These are phyloP conservation scores for Arctostaphylos glauca DNA, from an alignment of 148 eudicot genomes.

Conservation along the genomic window DNA sequence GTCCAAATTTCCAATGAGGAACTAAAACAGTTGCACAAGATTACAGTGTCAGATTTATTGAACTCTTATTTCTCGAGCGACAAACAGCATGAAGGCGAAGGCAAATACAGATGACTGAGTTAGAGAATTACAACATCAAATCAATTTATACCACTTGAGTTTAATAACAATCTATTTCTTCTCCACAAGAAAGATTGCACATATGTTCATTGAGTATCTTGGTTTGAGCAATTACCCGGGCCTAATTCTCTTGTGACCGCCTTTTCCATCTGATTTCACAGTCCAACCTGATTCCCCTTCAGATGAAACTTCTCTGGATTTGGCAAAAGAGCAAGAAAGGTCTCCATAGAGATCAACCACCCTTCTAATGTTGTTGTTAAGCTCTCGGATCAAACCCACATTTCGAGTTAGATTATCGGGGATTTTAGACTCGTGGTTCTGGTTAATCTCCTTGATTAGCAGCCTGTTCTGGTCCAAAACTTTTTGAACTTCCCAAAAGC, in stretches of 20 bases:
- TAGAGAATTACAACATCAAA: conserved; percentile 3
- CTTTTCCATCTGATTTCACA: conserved; percentile 47
- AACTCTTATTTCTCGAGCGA: conserved; percentile 9
- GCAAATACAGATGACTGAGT: background rate
- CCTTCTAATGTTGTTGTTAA: conserved; percentile 72
- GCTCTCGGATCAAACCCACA: conserved; percentile 74
- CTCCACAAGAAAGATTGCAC: background rate
- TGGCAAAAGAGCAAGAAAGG: conserved; percentile 58
- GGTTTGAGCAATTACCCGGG: conserved; percentile 31
- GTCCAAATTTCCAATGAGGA: conserved; percentile 4
- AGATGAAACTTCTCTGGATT: conserved; percentile 59
- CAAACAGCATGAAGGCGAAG: background rate
- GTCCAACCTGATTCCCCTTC: conserved; percentile 68
- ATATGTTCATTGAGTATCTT: too few species aligned
- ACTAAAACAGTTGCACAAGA: conserved; percentile 1
- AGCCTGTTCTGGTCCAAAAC: conserved; percentile 72
- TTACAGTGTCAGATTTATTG: background rate
- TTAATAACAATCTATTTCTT: background rate
- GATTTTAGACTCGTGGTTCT: conserved; percentile 72
- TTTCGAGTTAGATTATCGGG: conserved; percentile 71
- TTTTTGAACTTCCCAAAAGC: conserved; percentile 71
- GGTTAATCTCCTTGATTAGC: conserved; percentile 77
- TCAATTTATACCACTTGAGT: background rate
- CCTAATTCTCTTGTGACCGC: conserved; percentile 51
- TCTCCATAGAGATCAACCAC: conserved; percentile 76